Base-by-base conservation (phyloP, 2,329 filamentous ascomycete genomes). In the Neophaeococcomyces aloes region DNA sequence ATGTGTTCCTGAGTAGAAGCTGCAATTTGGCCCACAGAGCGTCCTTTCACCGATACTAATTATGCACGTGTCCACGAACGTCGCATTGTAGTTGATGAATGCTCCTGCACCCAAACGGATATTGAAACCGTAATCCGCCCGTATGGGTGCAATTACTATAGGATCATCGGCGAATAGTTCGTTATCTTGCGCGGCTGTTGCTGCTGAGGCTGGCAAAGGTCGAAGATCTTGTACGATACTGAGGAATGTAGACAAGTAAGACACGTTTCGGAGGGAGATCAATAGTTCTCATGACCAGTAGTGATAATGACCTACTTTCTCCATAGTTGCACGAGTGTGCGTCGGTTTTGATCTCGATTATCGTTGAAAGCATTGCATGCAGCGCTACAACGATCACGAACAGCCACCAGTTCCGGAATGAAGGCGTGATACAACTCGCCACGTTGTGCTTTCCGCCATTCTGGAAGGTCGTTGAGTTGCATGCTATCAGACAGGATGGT, bases 351-450 rank as follows among this genome's bases (percentile, higher is more conserved):
- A 4, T 80, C 71, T 0, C 72, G 73, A 1, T 75, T 71, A 37
- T 67, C 69, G 61, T 86, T 88, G 65, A 78, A 86, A 18, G 68
- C 68, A 17, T 70, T 61, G 53, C 73, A 78, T 0, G 83, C 82
- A 25, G 66, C 61, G 32, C 70, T 70, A 60, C 81, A 85, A 11
- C 78, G 70, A n/a, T 66, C 64, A 14, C 85, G 75, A 30, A 72
- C 79, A 1, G 72, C 76, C 2, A 75, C 63, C 3, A 91, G 65
- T 27, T 82, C 74, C 0, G 83, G 80, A 1, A 76, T 75, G 57
- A 88, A 88, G 32, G 82, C 77, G 53, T 79, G 74, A 61, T 86
- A 88, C 8, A 89, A 71, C 59, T 89, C 78, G 38, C 82, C 82
- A 11, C 70, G 67, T 37, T 66, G 62, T 79, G 85, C 86, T 42